Evolutionary conservation across 2,329 filamentous ascomycete species (phyloP), one percentile per base, ranked within the genome.

Genomic region (Talaromyces sp.): DNA sequence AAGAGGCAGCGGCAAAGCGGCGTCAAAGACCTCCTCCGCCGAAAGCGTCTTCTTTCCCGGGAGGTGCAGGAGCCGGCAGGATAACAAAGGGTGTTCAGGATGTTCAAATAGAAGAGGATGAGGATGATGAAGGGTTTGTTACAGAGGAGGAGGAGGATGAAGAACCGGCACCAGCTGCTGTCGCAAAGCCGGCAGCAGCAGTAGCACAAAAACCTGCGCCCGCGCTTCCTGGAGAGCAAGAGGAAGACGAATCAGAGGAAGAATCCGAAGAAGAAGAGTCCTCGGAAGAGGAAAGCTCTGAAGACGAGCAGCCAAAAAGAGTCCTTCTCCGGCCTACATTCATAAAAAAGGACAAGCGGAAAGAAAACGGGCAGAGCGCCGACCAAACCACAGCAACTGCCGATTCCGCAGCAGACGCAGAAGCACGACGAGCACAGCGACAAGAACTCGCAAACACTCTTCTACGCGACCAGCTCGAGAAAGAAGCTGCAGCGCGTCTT

Each of bases 391-490:
- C 62, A 26, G 53, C 59, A 5, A n/a, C n/a, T n/a, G 70, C 70
- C 2, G 70, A 76, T 32, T 63, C 67, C 7, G 77, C 76, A 26
- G 80, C 77, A 1, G 82, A 84, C 63, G 63, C 68, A 6, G 74
- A 75, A 56, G 65, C 64, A 11, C 70, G 69, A 4, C 70, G 67
- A 38, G 74, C 82, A 1, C 83, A 85, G 38, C 86, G 85, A 63
- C 87, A 88, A 71, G 87, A 89, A 43, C 86, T 88, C 61, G 85
- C 89, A 13, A 89, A 96, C 72, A 87, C 85, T 60, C 79, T 98
- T 10, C 86, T 99, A 14, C 91, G 96, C 71, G 91, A 93, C 67
- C 92, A 98, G 71, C 86, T 98, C 50, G 87, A 89, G 68, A 90
- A 90, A 66, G 89, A 93, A 68, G 84, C 90, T 0, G 88, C 88